A percentile compares a stretch with the other conserved stretches of the same genome.
Evolutionary conservation across 164 flowering plant species (phyloP).

Genomic region (Nelumbo lutea): DNA sequence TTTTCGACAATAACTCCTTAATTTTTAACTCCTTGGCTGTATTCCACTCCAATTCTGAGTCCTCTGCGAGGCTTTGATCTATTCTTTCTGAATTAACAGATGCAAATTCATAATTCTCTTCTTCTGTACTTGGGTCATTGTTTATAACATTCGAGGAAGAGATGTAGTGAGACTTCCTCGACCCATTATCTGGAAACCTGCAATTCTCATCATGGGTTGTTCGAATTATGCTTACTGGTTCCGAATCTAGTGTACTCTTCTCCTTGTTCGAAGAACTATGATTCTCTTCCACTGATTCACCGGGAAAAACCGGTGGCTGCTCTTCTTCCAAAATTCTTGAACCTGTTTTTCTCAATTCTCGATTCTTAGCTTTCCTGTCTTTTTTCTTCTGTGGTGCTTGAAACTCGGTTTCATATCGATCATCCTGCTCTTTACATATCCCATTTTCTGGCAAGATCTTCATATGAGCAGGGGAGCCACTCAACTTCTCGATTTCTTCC

Average conservation of each 20-base stretch:
- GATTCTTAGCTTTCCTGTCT: conserved; percentile 1
- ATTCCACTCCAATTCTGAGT: conserved; percentile 15
- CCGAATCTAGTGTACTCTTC: conserved; percentile 13
- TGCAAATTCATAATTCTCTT: conserved; percentile 16
- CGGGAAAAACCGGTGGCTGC: background rate
- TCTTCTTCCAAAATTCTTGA: conserved; percentile 6
- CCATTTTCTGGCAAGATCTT: conserved; percentile 6
- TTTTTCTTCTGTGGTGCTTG: conserved; percentile 18
- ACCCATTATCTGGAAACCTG: conserved; percentile 9
- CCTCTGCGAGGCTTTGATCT: conserved; percentile 11
- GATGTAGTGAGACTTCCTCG: conserved; percentile 5
- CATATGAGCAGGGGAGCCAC: conserved; percentile 13
- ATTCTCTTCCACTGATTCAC: conserved; percentile 8
- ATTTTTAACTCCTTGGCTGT: conserved; percentile 25
- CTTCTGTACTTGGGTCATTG: background rate
- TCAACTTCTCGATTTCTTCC: conserved; percentile 20
- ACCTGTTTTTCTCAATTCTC: conserved; percentile 4
- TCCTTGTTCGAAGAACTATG: conserved; percentile 3
- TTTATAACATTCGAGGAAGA: conserved; percentile 13
- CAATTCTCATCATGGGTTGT: conserved; percentile 12
- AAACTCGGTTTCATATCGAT: conserved; percentile 10
- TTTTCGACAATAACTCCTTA: conserved; percentile 18
- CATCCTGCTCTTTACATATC: background rate
- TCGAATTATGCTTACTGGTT: conserved; percentile 14
- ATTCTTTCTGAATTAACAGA: conserved; percentile 6